These are phyloP conservation scores for Nigrograna mackinnonii DNA, from an alignment of 2,329 filamentous ascomycete species.

Conservation along the genomic window DNA sequence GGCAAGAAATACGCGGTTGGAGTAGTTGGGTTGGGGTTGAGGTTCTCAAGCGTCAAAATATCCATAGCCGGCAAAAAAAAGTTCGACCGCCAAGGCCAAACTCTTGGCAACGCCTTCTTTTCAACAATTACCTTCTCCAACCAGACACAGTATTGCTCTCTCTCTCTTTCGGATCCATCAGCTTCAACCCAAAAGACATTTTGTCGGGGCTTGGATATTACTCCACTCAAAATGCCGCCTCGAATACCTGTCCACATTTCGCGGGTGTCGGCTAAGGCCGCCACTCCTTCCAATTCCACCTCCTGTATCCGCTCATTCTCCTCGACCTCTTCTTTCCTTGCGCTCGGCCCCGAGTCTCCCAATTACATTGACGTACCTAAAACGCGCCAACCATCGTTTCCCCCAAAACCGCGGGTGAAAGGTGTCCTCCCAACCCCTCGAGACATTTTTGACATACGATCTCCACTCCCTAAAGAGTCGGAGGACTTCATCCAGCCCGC, in stretches of 20 bases:
- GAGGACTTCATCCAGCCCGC: slow-evolving; percentile 64
- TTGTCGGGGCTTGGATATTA: too few species aligned
- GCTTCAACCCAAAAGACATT: too few species aligned
- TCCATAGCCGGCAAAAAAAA: too few species aligned
- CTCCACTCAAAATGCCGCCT: slow-evolving; percentile 46
- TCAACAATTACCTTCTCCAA: too few species aligned
- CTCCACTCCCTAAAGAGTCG: slow-evolving; percentile 56
- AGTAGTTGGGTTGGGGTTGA: background rate
- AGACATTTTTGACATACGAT: slow-evolving; percentile 66
- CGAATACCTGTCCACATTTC: slow-evolving; percentile 42
- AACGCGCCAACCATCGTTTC: slow-evolving; percentile 70
- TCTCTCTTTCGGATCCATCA: too few species aligned
- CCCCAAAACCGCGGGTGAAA: slow-evolving; percentile 59
- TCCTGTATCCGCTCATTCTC: slow-evolving; percentile 43
- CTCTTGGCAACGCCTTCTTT: slow-evolving; percentile 29
- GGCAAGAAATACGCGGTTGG: background rate
- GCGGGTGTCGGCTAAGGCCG: slow-evolving; percentile 22
- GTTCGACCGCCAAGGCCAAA: too few species aligned
- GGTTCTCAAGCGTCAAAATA: too few species aligned
- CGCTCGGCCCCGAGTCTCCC: slow-evolving; percentile 82
- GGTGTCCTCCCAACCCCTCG: slow-evolving; percentile 84
- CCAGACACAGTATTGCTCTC: too few species aligned
- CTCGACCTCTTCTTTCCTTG: slow-evolving; percentile 46
- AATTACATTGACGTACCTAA: slow-evolving; percentile 81
- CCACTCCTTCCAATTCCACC: slow-evolving; percentile 13